Conservation (phyloP, 163 green algal genomes). For the Prototheca wickerhamii region DNA sequence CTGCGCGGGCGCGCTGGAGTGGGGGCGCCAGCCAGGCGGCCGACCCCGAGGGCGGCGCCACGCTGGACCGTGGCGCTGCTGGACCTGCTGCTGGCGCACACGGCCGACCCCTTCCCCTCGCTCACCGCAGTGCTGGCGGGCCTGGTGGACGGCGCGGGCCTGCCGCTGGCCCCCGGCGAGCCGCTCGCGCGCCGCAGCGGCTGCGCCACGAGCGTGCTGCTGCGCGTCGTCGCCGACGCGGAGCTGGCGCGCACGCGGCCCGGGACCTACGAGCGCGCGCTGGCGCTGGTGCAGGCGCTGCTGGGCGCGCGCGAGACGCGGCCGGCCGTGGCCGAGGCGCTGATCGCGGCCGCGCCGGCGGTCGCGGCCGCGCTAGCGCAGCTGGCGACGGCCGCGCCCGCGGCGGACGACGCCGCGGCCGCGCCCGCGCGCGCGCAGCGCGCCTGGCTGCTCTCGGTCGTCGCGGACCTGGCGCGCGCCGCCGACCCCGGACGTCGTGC, state of each 20-base stretch:
- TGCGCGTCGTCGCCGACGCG: not conserved
- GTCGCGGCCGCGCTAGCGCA: constrained; percentile 25
- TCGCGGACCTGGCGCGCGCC: constrained; percentile 34
- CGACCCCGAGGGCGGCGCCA: no score
- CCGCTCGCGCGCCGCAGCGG: not conserved
- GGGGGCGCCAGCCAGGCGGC: no score
- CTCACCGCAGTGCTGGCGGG: not conserved
- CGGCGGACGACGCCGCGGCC: constrained; percentile 13
- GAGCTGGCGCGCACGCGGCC: not conserved
- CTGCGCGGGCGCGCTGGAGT: not conserved
- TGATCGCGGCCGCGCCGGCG: constrained; percentile 20
- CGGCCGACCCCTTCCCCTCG: not conserved
- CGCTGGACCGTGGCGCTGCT: not conserved
- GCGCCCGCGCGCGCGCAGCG: constrained; percentile 41
- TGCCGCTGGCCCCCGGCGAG: not conserved
- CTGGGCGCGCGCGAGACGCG: constrained; percentile 17
- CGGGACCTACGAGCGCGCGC: not conserved
- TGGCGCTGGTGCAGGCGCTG: constrained; percentile 6
- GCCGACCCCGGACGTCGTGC: constrained; percentile 19
- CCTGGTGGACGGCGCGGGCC: not conserved
- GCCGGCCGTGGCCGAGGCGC: constrained; percentile 32
- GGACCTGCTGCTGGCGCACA: not conserved
- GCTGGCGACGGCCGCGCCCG: constrained; percentile 24
- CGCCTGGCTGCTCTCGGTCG: constrained; percentile 42
- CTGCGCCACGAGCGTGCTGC: not conserved